Percentiles rank a stretch among this genome's conserved stretches.
Evolutionary conservation across 768 basidiomycete species (phyloP).

Genomic region (Mycena latifolia): DNA sequence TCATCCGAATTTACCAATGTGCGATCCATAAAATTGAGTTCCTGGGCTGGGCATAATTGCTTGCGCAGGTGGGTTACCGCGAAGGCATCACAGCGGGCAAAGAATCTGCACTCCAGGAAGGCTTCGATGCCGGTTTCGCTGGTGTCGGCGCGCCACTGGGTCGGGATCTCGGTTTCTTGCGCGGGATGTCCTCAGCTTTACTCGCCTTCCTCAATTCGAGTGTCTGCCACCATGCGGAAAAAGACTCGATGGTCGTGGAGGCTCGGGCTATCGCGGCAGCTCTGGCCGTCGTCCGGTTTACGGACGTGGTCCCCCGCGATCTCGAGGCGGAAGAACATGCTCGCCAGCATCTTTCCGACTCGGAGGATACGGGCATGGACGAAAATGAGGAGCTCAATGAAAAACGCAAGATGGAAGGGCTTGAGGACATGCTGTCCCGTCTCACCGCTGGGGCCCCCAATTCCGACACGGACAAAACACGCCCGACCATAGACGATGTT

Average conservation of each 20-base stretch:
- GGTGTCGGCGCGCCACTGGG: slow-evolving; percentile 80
- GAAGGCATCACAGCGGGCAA: slow-evolving; percentile 97
- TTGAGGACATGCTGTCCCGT: slow-evolving; percentile 68
- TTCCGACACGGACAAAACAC: slow-evolving; percentile 21
- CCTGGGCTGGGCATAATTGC: slow-evolving; percentile 1
- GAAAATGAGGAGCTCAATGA: slow-evolving; percentile 58
- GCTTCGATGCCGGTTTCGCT: slow-evolving; percentile 91
- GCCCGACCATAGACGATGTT: slow-evolving; percentile 58
- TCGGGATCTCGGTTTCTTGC: slow-evolving; percentile 79
- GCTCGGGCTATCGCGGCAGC: slow-evolving; percentile 64
- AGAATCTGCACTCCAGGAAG: slow-evolving; percentile 86
- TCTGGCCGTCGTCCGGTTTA: slow-evolving; percentile 73
- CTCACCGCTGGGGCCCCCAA: slow-evolving; percentile 49
- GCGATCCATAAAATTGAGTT: slow-evolving; percentile 20
- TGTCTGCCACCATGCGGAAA: slow-evolving; percentile 19
- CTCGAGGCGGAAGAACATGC: slow-evolving; percentile 85
- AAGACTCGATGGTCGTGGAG: slow-evolving; percentile 52
- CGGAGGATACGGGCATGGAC: slow-evolving; percentile 44
- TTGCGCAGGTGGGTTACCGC: slow-evolving; percentile 87
- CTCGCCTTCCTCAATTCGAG: slow-evolving; percentile 64
- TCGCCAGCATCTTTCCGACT: slow-evolving; percentile 69
- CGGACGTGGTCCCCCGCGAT: slow-evolving; percentile 82
- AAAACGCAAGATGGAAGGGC: slow-evolving; percentile 62
- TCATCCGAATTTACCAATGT: slow-evolving; percentile 81
- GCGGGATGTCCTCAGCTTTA: slow-evolving; percentile 78